Conservation (phyloP, 352 stramenopile genomes). For the Globisporangium rhizosaccharum region DNA sequence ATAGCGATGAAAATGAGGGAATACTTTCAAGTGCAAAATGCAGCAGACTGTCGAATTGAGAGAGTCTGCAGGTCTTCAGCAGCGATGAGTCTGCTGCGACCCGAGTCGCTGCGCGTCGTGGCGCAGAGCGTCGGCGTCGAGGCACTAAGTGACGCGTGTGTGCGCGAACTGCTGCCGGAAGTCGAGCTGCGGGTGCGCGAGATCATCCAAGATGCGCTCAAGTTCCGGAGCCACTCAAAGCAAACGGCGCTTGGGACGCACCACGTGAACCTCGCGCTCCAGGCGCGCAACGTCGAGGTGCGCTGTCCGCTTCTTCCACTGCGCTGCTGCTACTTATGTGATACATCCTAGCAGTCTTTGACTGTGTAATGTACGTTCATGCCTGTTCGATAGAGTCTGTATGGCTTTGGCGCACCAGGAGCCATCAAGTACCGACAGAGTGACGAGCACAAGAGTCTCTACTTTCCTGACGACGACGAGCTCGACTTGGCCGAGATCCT, state of each 20-base stretch:
- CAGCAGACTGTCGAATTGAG: too few relatives aligned
- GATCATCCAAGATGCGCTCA: conserved; percentile 81
- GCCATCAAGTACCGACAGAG: conserved; percentile 52
- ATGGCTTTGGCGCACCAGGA: conserved; percentile 60
- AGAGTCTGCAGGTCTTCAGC: neutral
- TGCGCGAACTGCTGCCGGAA: conserved; percentile 64
- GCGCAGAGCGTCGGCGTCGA: conserved; percentile 74
- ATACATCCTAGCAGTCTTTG: neutral
- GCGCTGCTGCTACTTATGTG: neutral
- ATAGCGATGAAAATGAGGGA: too few relatives aligned
- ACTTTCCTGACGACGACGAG: conserved; percentile 72
- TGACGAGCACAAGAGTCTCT: conserved; percentile 54
- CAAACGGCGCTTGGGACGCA: conserved; percentile 44
- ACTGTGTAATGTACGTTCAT: neutral
- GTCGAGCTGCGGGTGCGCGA: conserved; percentile 79
- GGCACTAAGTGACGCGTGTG: conserved; percentile 56
- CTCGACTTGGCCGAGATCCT: conserved; percentile 63
- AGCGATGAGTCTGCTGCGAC: conserved; percentile 70
- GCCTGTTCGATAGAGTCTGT: conserved; percentile 38
- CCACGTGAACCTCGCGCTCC: conserved; percentile 78
- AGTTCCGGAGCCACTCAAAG: conserved; percentile 76
- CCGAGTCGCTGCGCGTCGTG: conserved; percentile 64
- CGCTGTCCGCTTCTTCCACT: neutral
- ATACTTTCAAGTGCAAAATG: too few relatives aligned
- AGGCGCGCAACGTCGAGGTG: conserved; percentile 69